Evolutionary conservation across 805 yeast species (phyloP), one percentile per base, ranked within the genome.

Genomic region (Candida cerambycidarum): DNA sequence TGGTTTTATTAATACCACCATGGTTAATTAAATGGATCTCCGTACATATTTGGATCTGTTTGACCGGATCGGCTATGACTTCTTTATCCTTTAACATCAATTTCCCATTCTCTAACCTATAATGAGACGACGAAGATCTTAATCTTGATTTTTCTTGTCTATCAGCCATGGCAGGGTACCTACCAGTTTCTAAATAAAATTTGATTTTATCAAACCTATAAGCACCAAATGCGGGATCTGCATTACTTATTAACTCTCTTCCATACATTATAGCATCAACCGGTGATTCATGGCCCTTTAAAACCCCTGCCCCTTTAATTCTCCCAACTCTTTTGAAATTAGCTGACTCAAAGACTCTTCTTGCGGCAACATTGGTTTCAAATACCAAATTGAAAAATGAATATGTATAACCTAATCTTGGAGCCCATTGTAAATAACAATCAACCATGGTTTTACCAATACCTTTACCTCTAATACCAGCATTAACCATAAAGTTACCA

Each of bases 401-500:
- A 50, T 89, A 85, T 0, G 92, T 85, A 62, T 86, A 92, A 3
- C 97, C 97, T 31, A 93, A 69, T 47, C 81, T 73, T 11, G 92
- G 92, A 1, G 97, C 89, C 98, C 98, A 93, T 46, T 84, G 88
- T 17, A 90, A 60, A 53, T 80, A 88, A 53, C 95, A 84, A 54
- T 89, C 95, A 13, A 86, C 82, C 47, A 93, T 62, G 0, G 93
- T 85, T 42, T 83, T 71, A 4, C 98, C 99, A 19, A 93, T 87
- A 4, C 97, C 96, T 59, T 85, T 87, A 18, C 92, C 89, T 54
- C 99, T 71, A 52, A 88, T 88, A 50, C 96, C 96, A 3, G 95
- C 93, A 62, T 92, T 89, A 2, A 92, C 98, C 27, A 92, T 67
- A 53, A 92, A 85, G 15, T 84, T 83, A 1, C 88, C 95, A 0